Base-by-base conservation (phyloP, 768 basidiomycete species). In the Suillus placidus region DNA sequence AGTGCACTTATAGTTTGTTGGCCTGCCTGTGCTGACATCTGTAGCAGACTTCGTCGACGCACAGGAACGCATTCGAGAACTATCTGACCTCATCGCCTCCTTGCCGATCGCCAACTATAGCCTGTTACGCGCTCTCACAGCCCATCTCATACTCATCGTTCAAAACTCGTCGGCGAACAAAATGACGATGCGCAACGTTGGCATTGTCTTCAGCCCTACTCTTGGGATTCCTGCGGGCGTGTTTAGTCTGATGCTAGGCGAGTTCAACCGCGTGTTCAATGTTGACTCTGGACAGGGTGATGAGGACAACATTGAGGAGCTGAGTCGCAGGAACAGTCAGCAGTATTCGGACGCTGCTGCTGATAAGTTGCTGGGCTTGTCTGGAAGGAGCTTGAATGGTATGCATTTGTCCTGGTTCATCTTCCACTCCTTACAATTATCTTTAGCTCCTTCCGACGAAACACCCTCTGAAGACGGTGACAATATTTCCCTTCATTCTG, bases 161-260 rank as follows among this genome's bases (percentile, higher is more conserved):
- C 91, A 94, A 77, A 95, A 99, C 74, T 87, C 95, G 20, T 71
- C 84, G 51, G 80, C 91, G 65, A 97, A 97, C 87, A 99, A 96
- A 83, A 99, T 99, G 97, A 96, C 92, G 49, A 90, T 99, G 87
- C 89, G 97, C 55, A 99, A 99, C 75, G 94, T 99, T 34, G 96
- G 97, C 20, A 99, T 99, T 66, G 97, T 99, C 30, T 98, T 99
- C 80, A 96, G 95, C 69, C 97, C 97, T 2, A 99, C 97, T 0
- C 83, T 99, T 14, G 95, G 95, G 52, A 97, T 99, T 71, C 97
- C 97, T n/a, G 97, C 97, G 4, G 94, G 94, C 8, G 93, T 98
- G 51, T 96, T 99, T 78, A 95, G 93, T 73, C 80, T 97, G 68
- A 94, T 99, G 89, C 85, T 99, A 37, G 90, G 88, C 64, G 94